Evolutionary conservation across 1,139 yeast genomes (phyloP).

Genomic region (Yamadazyma atmosphaerica): DNA sequence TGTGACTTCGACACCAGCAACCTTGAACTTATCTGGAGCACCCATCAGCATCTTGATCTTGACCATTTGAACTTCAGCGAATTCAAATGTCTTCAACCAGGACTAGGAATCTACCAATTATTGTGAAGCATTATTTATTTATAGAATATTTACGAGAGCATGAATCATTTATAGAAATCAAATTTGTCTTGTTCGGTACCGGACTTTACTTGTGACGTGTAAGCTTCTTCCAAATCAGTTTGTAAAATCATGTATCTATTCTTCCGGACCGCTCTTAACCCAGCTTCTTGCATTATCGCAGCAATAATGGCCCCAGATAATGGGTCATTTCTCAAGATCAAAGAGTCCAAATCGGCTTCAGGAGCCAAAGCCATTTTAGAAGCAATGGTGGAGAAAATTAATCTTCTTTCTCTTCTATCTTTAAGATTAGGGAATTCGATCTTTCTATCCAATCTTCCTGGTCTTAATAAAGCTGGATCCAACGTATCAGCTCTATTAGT

Average conservation of each 20-base stretch:
- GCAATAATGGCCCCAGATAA: conserved; percentile 97
- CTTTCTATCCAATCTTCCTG: conserved; percentile 97
- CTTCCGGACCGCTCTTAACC: conserved; percentile 96
- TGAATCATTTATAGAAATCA: conserved; percentile 82
- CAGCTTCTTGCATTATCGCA: conserved; percentile 99
- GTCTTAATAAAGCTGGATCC: conserved; percentile 96
- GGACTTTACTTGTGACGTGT: conserved; percentile 92
- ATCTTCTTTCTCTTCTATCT: conserved; percentile 96
- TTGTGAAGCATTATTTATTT: conserved; percentile 13
- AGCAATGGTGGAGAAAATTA: conserved; percentile 95
- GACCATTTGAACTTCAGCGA: conserved; percentile 64
- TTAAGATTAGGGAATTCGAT: conserved; percentile 95
- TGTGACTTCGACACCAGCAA: conserved; percentile 12
- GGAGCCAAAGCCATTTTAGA: conserved; percentile 97
- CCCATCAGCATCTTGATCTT: conserved; percentile 55
- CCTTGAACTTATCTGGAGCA: conserved; percentile 41
- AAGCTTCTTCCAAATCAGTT: conserved; percentile 96
- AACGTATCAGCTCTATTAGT: conserved; percentile 97
- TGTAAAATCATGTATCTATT: conserved; percentile 95
- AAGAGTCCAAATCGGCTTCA: conserved; percentile 92
- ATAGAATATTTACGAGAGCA: conserved; percentile 5
- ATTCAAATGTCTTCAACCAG: conserved; percentile 52
- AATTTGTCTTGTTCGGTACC: conserved; percentile 95
- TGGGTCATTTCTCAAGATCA: conserved; percentile 94
- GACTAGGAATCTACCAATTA: conserved; percentile 54